Percentiles rank a stretch among this genome's conserved stretches.
phyloP scores from a whole-genome alignment of 345 rosid genomes.

The Barbarea vulgaris region DNA sequence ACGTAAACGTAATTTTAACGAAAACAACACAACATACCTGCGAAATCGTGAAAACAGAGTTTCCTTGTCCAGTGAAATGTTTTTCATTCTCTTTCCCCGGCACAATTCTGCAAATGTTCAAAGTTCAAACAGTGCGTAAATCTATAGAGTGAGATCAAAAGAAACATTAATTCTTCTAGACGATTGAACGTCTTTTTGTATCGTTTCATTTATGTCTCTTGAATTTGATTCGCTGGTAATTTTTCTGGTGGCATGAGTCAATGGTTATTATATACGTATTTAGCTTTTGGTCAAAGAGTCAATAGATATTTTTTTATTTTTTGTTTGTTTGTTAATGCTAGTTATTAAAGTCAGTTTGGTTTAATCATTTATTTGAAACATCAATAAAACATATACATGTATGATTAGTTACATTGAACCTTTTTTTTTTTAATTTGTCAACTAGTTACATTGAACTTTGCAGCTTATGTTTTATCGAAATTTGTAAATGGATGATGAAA shows the following conservation, averaged over 20 bases:
- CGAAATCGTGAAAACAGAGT: constrained; percentile 12
- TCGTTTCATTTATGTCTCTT: not conserved
- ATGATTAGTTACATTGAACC: not conserved
- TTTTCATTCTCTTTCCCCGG: constrained; percentile 8
- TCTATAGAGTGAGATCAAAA: not conserved
- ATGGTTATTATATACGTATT: too few species aligned
- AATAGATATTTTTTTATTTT: too few species aligned
- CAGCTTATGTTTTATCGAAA: not conserved
- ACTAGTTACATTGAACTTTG: constrained; percentile 11
- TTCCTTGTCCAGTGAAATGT: constrained; percentile 4
- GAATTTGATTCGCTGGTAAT: not conserved
- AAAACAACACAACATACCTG: constrained; percentile 8
- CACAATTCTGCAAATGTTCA: constrained; percentile 12
- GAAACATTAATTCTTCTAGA: not conserved
- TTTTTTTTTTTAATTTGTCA: too few species aligned
- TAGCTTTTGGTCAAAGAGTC: too few species aligned
- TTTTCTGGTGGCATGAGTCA: not conserved
- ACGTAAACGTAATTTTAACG: not conserved
- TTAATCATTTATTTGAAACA: not conserved
- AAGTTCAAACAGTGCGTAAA: not conserved
- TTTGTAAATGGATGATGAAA: not conserved
- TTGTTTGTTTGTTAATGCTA: not conserved
- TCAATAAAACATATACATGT: not conserved
- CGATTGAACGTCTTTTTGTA: constrained; percentile 2
- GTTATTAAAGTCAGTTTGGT: not conserved